Evolutionary conservation across 176 grass and related monocot genomes (phyloP), one percentile per base, ranked within the genome.

Genomic region (Ensete glaucum): DNA sequence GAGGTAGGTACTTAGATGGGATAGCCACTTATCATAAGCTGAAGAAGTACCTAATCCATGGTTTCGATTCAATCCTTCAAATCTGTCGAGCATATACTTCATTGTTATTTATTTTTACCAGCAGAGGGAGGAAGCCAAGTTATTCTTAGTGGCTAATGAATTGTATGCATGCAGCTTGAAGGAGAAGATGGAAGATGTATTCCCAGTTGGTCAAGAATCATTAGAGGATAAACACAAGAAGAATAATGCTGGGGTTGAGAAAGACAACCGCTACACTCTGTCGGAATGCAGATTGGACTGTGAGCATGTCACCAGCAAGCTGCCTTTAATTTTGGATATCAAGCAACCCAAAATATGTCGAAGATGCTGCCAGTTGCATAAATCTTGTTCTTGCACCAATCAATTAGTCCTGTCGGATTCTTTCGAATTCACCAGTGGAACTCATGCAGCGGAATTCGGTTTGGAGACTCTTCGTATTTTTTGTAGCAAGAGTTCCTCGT

Each of bases 341-440:
- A 60, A 58, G 19, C 73, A 19, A 49, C 19, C 21, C 7, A 6
- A 75, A 16, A 23, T 2, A 43, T 4, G 9, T n/a, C 0, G 20
- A 54, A 14, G n/a, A 24, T 54, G 20, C 65, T 34, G 22, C 11
- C 24, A 68, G 4, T 11, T 23, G 2, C 70, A 54, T 3, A 22
- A 73, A 73, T 54, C 70, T 23, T 54, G 51, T 54, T 53, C 50
- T 53, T 73, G 50, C 51, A 73, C 21, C 70, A 73, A 14, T 53
- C 49, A 52, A 50, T 10, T 72, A 50, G 17, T n/a, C 15, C 57
- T 19, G 57, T 19, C 57, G n/a, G 9, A 60, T n/a, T 60, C 14
- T 60, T 7, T 60, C n/a, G 57, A n/a, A 20, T n/a, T 60, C 57
- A n/a, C 57, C 57, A 21, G 57, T 3, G n/a, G 17, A 60, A 60